Conservation (phyloP, 2,329 filamentous ascomycete genomes). For the Aureobasidium uvarum region DNA sequence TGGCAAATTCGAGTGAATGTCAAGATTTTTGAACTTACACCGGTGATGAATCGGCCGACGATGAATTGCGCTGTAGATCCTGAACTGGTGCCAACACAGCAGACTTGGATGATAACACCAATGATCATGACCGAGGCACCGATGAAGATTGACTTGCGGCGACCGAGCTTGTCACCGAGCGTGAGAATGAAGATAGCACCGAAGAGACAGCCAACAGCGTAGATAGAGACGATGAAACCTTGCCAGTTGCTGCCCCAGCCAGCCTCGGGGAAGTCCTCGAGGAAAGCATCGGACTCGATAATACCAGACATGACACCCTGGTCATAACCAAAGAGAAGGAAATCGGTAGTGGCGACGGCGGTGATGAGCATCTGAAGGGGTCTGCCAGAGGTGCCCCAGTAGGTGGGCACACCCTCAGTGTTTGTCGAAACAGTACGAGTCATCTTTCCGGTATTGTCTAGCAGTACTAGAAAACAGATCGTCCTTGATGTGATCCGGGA, state of each 20-base stretch:
- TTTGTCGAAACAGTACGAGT: conserved; percentile 16
- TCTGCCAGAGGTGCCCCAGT: conserved; percentile 59
- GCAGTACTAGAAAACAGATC: conserved; percentile 23
- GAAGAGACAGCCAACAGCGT: conserved; percentile 52
- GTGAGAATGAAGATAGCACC: conserved; percentile 43
- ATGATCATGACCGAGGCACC: conserved; percentile 46
- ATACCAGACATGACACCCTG: conserved; percentile 45
- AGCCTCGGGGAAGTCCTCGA: conserved; percentile 41
- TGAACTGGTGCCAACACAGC: conserved; percentile 37
- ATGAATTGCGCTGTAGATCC: conserved; percentile 52
- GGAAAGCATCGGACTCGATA: conserved; percentile 42
- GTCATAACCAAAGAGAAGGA: conserved; percentile 43
- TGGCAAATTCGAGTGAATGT: background rate
- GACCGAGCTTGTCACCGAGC: conserved; percentile 45
- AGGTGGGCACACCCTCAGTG: conserved; percentile 45
- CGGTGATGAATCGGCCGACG: conserved; percentile 53
- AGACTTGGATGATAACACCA: conserved; percentile 45
- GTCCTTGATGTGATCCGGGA: background rate
- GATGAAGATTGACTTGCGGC: conserved; percentile 45
- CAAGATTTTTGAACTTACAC: conserved; percentile 36
- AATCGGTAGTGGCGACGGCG: conserved; percentile 62
- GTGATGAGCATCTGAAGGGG: conserved; percentile 58
- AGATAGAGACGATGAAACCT: conserved; percentile 54
- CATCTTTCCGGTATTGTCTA: conserved; percentile 24
- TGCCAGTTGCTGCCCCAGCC: conserved; percentile 48